phyloP scores from a whole-genome alignment of 1,284 basidiomycete species.

The Papiliotrema fonsecae region DNA sequence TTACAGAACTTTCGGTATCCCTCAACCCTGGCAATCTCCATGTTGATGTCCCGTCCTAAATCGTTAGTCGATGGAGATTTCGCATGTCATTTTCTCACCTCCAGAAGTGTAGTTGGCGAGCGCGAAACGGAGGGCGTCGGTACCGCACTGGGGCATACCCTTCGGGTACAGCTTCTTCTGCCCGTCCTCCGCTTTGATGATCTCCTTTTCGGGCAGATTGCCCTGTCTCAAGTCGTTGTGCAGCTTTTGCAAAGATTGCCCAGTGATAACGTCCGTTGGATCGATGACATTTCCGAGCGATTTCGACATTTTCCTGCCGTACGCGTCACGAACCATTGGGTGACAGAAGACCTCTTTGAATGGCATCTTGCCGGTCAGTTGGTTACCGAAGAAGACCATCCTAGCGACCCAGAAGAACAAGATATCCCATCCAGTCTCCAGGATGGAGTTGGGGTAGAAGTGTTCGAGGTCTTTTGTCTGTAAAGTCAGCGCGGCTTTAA shows the following conservation, averaged over 20 bases:
- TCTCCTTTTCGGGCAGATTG: conserved; percentile 92
- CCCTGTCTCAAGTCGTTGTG: conserved; percentile 84
- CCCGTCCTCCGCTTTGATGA: conserved; percentile 81
- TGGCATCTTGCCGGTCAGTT: conserved; percentile 84
- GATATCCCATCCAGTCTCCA: conserved; percentile 99
- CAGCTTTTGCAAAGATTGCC: conserved; percentile 73
- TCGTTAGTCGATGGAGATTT: conserved; percentile 1
- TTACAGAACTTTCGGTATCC: conserved; percentile 99
- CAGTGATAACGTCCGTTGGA: conserved; percentile 92
- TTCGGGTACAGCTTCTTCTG: conserved; percentile 99
- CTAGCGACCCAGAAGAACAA: conserved; percentile 99
- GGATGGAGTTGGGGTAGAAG: conserved; percentile 84
- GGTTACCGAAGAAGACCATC: conserved; percentile 92
- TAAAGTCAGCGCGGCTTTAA: neutral
- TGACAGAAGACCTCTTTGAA: conserved; percentile 99
- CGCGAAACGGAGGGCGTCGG: conserved; percentile 92
- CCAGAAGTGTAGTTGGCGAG: conserved; percentile 86
- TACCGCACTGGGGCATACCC: conserved; percentile 98
- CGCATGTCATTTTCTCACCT: conserved; percentile 52
- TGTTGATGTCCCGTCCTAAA: conserved; percentile 83
- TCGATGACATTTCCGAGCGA: conserved; percentile 98
- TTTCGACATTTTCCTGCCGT: conserved; percentile 99
- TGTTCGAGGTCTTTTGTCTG: conserved; percentile 67
- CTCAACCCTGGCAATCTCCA: conserved; percentile 95
- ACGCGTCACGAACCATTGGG: conserved; percentile 98